Evolutionary conservation across 2,329 filamentous ascomycete species (phyloP).

Genomic region (Kalaharituber pfeilii): DNA sequence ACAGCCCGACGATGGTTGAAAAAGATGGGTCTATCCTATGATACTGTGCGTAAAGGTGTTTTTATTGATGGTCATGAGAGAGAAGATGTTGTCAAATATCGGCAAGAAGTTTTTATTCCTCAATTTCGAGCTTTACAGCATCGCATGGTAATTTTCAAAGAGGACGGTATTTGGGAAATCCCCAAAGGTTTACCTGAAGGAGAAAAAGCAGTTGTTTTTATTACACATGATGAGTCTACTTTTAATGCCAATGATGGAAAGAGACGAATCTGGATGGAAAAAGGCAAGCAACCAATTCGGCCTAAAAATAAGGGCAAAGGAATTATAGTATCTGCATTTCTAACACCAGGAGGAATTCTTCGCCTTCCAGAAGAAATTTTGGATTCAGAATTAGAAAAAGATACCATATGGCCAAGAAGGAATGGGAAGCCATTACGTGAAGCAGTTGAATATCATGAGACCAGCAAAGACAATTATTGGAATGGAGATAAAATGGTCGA

Average conservation of each 20-base stretch:
- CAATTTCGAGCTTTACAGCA: background rate
- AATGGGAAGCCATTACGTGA: conserved; percentile 2
- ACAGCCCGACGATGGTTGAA: conserved; percentile 3
- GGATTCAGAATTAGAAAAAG: background rate
- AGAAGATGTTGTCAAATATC: conserved; percentile 2
- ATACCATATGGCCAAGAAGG: too few species aligned
- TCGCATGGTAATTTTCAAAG: background rate
- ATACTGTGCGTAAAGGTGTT: background rate
- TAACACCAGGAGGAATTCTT: conserved; percentile 2
- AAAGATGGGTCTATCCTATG: conserved; percentile 4
- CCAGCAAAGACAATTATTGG: conserved; percentile 8
- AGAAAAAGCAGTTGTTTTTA: conserved; percentile 2
- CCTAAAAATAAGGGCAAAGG: conserved; percentile 3
- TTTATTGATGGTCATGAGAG: conserved; percentile 9
- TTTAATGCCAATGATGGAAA: conserved; percentile 12
- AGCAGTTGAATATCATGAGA: conserved; percentile 2
- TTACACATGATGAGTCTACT: conserved; percentile 9
- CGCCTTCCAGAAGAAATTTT: background rate
- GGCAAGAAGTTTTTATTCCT: background rate
- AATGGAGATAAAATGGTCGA: conserved; percentile 4
- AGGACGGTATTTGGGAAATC: conserved; percentile 6
- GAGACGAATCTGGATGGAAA: conserved; percentile 1
- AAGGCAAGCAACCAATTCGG: background rate
- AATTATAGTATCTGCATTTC: conserved; percentile 3
- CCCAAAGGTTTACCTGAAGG: background rate